Conservation (phyloP, 768 basidiomycete genomes). For the Lyophyllum atratum region DNA sequence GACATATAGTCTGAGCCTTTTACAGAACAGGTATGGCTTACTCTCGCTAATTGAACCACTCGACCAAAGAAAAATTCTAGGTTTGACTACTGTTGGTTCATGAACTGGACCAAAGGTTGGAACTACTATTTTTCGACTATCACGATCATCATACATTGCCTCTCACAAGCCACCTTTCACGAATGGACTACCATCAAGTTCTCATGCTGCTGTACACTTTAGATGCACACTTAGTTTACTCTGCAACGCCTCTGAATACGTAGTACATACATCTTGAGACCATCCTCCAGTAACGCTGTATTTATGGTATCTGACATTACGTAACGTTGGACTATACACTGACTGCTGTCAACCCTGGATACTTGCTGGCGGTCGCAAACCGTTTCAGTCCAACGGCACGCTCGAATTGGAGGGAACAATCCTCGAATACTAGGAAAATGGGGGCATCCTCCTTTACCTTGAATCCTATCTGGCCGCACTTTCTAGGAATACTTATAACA, state of each 20-base stretch:
- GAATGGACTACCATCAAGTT: background rate
- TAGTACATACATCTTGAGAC: background rate
- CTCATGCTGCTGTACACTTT: background rate
- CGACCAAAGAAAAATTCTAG: slow-evolving; percentile 1
- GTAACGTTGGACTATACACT: too few species aligned
- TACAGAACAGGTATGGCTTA: slow-evolving; percentile 19
- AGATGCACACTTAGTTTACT: background rate
- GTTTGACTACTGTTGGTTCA: slow-evolving; percentile 2
- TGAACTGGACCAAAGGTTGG: too few species aligned
- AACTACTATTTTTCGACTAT: too few species aligned
- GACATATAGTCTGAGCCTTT: background rate
- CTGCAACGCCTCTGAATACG: background rate
- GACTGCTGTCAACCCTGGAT: too few species aligned
- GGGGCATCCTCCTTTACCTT: slow-evolving; percentile 22
- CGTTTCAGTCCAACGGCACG: background rate
- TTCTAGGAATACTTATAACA: slow-evolving; percentile 35
- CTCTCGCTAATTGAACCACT: background rate
- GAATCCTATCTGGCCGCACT: slow-evolving; percentile 47
- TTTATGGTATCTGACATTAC: too few species aligned
- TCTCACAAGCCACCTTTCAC: background rate
- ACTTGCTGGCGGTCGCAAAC: background rate
- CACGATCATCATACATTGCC: background rate
- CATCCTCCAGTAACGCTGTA: too few species aligned
- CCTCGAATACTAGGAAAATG: slow-evolving; percentile 9
- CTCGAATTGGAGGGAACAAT: background rate